Conservation (phyloP, 2,329 filamentous ascomycete species). For the Ceratocystis harringtonii region DNA sequence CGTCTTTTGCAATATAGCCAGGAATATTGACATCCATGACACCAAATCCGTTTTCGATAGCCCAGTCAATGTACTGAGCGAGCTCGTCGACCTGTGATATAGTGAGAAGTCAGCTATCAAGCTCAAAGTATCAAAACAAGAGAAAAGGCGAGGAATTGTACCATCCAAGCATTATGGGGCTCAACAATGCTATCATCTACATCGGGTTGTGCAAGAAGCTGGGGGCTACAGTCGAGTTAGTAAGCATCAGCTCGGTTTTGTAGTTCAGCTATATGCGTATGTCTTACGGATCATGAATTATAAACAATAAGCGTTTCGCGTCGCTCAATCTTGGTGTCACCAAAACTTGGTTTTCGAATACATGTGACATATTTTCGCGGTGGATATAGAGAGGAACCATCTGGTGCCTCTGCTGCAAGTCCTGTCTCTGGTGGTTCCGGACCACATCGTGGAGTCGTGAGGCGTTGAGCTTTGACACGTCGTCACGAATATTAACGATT, state of each 20-base stretch:
- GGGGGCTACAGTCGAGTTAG: constrained; percentile 37
- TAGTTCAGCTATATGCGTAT: background rate
- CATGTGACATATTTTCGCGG: constrained; percentile 53
- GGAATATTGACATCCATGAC: constrained; percentile 89
- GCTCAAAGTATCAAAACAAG: background rate
- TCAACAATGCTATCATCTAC: constrained; percentile 58
- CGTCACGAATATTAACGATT: constrained; percentile 38
- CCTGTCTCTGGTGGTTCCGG: constrained; percentile 57
- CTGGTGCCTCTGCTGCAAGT: constrained; percentile 53
- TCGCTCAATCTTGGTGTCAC: constrained; percentile 57
- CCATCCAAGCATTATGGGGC: constrained; percentile 75
- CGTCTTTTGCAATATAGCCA: constrained; percentile 51
- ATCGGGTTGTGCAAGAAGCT: constrained; percentile 52
- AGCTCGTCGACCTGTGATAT: constrained; percentile 58
- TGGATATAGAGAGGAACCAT: constrained; percentile 75
- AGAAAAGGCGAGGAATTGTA: constrained; percentile 33
- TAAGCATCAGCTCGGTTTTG: background rate
- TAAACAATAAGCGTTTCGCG: constrained; percentile 56
- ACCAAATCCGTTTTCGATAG: constrained; percentile 57
- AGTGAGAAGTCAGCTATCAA: constrained; percentile 4
- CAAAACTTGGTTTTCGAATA: constrained; percentile 75
- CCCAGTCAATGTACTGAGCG: constrained; percentile 73
- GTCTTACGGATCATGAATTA: constrained; percentile 79
- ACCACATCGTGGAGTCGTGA: constrained; percentile 66
- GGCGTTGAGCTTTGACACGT: constrained; percentile 37